Evolutionary conservation across 139 green algal genomes (phyloP).

Genomic region (Auxenochlorella pyrenoidosa): DNA sequence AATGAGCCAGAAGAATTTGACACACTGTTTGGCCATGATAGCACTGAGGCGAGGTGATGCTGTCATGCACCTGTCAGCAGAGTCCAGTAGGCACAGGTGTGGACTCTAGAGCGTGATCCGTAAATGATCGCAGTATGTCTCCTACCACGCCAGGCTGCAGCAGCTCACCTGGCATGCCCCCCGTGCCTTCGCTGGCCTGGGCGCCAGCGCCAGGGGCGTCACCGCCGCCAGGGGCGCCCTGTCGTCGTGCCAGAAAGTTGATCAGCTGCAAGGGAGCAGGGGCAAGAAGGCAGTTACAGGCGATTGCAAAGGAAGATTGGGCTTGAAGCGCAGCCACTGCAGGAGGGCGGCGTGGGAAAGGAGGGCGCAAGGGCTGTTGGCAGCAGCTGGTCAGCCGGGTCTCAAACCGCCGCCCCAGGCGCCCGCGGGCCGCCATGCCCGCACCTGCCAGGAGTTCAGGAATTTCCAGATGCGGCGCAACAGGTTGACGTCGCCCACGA

Average conservation of each 20-base stretch:
- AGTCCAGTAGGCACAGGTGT: too few relatives aligned
- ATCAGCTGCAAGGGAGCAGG: conserved; percentile 3
- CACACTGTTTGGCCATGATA: too few relatives aligned
- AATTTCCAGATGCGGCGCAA: conserved; percentile 72
- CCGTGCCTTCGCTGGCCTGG: not conserved
- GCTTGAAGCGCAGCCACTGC: not conserved
- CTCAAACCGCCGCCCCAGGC: too few relatives aligned
- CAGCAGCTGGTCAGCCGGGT: too few relatives aligned
- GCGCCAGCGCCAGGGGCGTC: not conserved
- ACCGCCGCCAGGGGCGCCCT: not conserved
- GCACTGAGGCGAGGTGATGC: too few relatives aligned
- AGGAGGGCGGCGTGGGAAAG: not conserved
- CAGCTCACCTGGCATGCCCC: not conserved
- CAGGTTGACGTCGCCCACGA: conserved; percentile 71
- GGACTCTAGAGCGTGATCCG: too few relatives aligned
- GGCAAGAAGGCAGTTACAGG: not conserved
- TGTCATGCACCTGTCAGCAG: too few relatives aligned
- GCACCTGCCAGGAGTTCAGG: conserved; percentile 12
- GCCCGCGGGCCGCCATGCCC: too few relatives aligned
- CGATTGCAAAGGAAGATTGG: not conserved
- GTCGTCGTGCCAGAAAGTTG: conserved; percentile 17
- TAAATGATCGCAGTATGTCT: not conserved
- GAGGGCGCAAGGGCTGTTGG: too few relatives aligned
- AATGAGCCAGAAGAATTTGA: too few relatives aligned
- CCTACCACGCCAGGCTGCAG: not conserved